These are phyloP conservation scores for Westerdykella aurantiaca DNA, from an alignment of 2,329 filamentous ascomycete species.

Conservation along the genomic window DNA sequence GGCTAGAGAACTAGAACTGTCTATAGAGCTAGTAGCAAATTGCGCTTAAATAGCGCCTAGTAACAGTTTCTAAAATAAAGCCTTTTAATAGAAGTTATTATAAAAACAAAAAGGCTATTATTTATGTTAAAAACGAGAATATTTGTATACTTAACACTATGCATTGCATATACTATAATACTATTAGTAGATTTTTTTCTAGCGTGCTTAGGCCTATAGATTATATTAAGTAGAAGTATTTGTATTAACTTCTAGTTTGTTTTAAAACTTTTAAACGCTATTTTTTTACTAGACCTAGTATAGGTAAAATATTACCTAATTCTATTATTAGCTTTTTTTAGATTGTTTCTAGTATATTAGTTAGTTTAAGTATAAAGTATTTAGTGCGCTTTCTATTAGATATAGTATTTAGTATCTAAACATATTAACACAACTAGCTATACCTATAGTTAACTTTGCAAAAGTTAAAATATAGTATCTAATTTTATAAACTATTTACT, in stretches of 20 bases:
- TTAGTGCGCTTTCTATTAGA: conserved; percentile 47
- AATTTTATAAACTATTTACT: conserved; percentile 46
- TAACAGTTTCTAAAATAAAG: too few relatives aligned
- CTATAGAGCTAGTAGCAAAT: too few relatives aligned
- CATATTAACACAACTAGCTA: conserved; percentile 47
- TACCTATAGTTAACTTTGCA: conserved; percentile 48
- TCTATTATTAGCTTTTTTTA: conserved; percentile 46
- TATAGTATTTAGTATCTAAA: conserved; percentile 51
- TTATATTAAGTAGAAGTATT: conserved; percentile 30
- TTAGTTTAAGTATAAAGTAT: conserved; percentile 50
- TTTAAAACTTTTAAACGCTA: conserved; percentile 39
- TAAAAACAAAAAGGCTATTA: too few relatives aligned
- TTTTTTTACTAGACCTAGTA: conserved; percentile 30
- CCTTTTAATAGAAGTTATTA: too few relatives aligned
- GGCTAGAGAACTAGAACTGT: too few relatives aligned
- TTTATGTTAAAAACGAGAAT: too few relatives aligned
- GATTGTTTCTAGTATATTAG: conserved; percentile 47
- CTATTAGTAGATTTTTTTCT: too few relatives aligned
- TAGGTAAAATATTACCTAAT: conserved; percentile 42
- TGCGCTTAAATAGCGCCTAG: too few relatives aligned
- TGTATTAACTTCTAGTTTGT: conserved; percentile 35
- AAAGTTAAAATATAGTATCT: conserved; percentile 45
- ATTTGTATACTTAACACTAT: too few relatives aligned
- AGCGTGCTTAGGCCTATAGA: conserved; percentile 6
- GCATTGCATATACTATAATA: too few relatives aligned